Base-by-base conservation (phyloP, 2,329 filamentous ascomycete genomes). In the Venturia carpophila region DNA sequence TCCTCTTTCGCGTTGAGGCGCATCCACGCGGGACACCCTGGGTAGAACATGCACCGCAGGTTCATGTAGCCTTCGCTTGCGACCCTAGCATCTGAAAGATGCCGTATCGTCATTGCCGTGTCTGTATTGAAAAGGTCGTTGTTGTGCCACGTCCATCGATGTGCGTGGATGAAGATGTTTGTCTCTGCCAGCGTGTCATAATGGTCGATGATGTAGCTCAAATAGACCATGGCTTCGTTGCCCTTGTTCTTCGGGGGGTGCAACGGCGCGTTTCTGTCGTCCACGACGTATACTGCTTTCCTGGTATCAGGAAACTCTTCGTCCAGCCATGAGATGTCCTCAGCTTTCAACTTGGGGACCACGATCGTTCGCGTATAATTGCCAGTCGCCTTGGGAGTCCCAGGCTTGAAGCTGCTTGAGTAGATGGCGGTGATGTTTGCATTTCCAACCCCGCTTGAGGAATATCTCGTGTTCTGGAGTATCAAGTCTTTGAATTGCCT, bases 211-310 rank as follows among this genome's bases (percentile, higher is more conserved):
- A 87, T 80, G 73, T 84, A 87, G 47, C 79, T 82, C 45, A 86
- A 77, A 71, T 87, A 87, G 9, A 84, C 80, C 75, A 84, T 82
- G 42, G 83, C 84, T 73, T 88, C 85, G 69, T 85, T 82, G 42
- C 85, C 85, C 72, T 85, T 85, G 70, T 84, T 83, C 65, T 79
- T 77, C 0, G 81, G 81, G 1, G 82, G 79, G 66, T 81, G 80
- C 27, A 80, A 75, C 17, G 73, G 71, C 3, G 80, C 80, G n/a
- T 63, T 37, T 37, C 39, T 19, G 27, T 66, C 60, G 68, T 85
- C 79, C 34, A 79, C 80, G n/a, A 81, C 75, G 69, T 85, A 85
- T n/a, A 80, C 72, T 4, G 77, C 77, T 30, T 75, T 75, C 21
- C 70, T 68, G 66, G 84, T 43, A 1, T 62, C 76, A 1, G 78